Percentiles rank a stretch among this genome's conserved stretches.
phyloP scores from a whole-genome alignment of 495 filamentous ascomycete species.

The Penicillium diatomitis region DNA sequence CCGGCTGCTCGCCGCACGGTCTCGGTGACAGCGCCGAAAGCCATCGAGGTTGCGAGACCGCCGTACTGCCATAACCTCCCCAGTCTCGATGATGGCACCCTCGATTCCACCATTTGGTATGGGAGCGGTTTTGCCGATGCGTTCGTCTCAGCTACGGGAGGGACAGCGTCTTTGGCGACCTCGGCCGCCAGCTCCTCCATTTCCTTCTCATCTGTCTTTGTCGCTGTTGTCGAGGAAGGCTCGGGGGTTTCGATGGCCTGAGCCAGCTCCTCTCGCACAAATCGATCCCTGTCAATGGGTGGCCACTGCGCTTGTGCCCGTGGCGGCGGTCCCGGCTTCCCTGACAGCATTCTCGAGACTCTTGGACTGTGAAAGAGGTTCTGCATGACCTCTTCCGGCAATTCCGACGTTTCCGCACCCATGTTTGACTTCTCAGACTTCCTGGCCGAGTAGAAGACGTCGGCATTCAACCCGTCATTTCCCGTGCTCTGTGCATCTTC shows the following conservation, averaged over 20 bases:
- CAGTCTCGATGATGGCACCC: conserved; percentile 79
- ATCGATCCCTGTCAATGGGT: not conserved
- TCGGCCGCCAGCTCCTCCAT: conserved; percentile 13
- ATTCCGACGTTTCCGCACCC: conserved; percentile 25
- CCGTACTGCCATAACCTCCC: conserved; percentile 90
- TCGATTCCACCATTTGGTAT: conserved; percentile 79
- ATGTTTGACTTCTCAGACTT: conserved; percentile 8
- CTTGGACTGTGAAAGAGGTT: conserved; percentile 53
- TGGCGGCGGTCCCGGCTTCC: conserved; percentile 13
- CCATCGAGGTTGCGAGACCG: conserved; percentile 87
- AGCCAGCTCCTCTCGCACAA: not conserved
- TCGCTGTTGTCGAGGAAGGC: not conserved
- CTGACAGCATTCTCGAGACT: conserved; percentile 46
- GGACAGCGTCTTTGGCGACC: conserved; percentile 17
- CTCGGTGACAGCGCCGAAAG: conserved; percentile 85
- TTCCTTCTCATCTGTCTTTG: conserved; percentile 11
- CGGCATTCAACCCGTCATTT: conserved; percentile 44
- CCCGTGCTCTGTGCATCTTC: conserved; percentile 34
- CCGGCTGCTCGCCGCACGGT: conserved; percentile 62
- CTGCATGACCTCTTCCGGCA: conserved; percentile 48
- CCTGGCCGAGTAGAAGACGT: conserved; percentile 43
- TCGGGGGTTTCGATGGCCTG: not conserved
- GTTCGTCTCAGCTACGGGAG: conserved; percentile 4
- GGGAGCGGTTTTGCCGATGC: conserved; percentile 13
- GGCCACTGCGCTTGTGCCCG: conserved; percentile 1